Base-by-base conservation (phyloP, 352 stramenopile species). In the Thalassiosira mediterranea region DNA sequence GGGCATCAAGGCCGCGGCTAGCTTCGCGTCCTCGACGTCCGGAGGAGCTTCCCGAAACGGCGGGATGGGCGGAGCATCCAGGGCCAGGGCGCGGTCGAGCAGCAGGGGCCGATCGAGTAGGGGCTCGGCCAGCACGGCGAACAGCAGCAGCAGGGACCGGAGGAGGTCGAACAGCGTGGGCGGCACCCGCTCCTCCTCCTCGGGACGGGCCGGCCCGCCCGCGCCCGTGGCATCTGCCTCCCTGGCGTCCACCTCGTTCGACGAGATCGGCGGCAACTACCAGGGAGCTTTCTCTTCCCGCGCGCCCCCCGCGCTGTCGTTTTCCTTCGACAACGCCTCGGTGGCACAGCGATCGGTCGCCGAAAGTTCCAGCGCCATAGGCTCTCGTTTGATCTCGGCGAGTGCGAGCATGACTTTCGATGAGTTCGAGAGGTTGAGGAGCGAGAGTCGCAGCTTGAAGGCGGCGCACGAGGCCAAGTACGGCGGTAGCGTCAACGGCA, bases 401-500 rank as follows among this genome's bases (percentile, higher is more conserved):
- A 32, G 23, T 7, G 32, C 46, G 1, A 51, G 28, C 46, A 47
- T 70, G 44, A 59, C 60, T 23, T 13, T n/a, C n/a, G 60, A 70
- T 32, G 60, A 70, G 28, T 70, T 40, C 28, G 60, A 70, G 46
- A 59, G 23, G 17, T 32, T 70, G n/a, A 2, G 47, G 21, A 25
- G 34, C 15, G 60, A 70, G 26, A 70, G 60, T 59, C 60, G 60
- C 10, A 53, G 23, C n/a, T 51, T 70, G 46, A 19, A 19, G 11
- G 46, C 1, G 46, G 60, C 17, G 1, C 60, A 70, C 28, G 47
- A 60, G 32, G 3, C 3, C 23, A 1, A 29, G 3, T 15, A 28
- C 48, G 48, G 29, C n/a, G 17, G 29, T n/a, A 57, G 29, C 48
- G 7, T 57, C n/a, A 40, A 21, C 25, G 38, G 19, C 21, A 26